These are phyloP conservation scores for Boehmeria nivea DNA, from an alignment of 306 rosid species.

Conservation along the genomic window DNA sequence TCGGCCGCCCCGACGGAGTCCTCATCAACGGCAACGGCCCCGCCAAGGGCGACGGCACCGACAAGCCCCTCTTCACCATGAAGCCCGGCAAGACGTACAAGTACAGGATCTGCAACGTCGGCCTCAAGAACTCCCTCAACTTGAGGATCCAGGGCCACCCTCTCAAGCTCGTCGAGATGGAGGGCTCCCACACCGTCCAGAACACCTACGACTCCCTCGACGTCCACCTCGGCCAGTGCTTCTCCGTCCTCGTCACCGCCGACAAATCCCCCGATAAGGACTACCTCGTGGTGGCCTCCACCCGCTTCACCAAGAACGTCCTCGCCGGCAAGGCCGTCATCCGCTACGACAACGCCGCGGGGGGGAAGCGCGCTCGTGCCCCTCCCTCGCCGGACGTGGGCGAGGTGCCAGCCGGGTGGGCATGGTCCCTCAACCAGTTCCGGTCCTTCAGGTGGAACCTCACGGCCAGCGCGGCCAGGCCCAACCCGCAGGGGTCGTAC, in stretches of 20 bases:
- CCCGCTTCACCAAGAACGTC: conserved; percentile 41
- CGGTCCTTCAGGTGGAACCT: conserved; percentile 64
- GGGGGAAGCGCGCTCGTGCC: conserved; percentile 20
- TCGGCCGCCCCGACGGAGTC: conserved; percentile 49
- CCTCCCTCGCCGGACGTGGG: conserved; percentile 41
- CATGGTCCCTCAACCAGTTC: conserved; percentile 64
- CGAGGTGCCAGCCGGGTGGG: conserved; percentile 51
- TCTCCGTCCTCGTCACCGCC: conserved; percentile 45
- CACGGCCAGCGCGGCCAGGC: conserved; percentile 74
- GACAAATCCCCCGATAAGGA: conserved; percentile 38
- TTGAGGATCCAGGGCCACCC: conserved; percentile 56
- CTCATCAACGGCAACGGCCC: conserved; percentile 44
- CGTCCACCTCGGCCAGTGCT: conserved; percentile 57
- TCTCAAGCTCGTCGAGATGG: conserved; percentile 52
- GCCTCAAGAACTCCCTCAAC: conserved; percentile 50
- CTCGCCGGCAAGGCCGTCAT: conserved; percentile 34
- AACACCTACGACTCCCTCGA: conserved; percentile 53
- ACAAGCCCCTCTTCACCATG: conserved; percentile 56
- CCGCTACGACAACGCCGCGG: conserved; percentile 27
- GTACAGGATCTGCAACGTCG: conserved; percentile 58
- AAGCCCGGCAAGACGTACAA: conserved; percentile 58
- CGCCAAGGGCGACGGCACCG: conserved; percentile 47
- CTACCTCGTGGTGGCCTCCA: conserved; percentile 54
- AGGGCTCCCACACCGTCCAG: conserved; percentile 68
- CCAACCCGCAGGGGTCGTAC: conserved; percentile 71